Evolutionary conservation across 495 filamentous ascomycete species (phyloP).

Genomic region (Xylaria sp.): DNA sequence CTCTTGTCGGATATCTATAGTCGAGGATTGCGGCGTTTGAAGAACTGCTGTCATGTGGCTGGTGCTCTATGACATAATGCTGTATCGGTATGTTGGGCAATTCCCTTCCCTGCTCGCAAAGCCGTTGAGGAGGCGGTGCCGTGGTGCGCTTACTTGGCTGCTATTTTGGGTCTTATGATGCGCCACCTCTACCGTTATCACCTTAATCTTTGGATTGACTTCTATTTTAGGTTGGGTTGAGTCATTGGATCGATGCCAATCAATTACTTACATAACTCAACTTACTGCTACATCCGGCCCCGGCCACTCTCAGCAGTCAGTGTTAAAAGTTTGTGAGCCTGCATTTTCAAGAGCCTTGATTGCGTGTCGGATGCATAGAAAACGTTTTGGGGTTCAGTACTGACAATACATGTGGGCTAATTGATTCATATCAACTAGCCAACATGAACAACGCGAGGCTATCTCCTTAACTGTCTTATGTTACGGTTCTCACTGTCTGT

Average conservation of each 20-base stretch:
- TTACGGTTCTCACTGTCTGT: too few relatives aligned
- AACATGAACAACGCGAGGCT: neutral
- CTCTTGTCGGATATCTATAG: neutral
- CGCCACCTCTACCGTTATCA: neutral
- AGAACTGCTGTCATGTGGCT: neutral
- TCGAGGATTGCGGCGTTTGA: neutral
- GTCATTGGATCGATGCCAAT: neutral
- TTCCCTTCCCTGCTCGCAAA: neutral
- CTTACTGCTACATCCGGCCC: neutral
- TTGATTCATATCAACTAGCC: neutral
- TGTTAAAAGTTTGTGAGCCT: neutral
- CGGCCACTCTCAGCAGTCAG: neutral
- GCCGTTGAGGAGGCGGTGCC: neutral
- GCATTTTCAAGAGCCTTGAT: too few relatives aligned
- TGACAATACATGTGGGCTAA: neutral
- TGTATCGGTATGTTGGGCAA: neutral
- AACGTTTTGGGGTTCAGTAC: neutral
- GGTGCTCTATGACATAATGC: neutral
- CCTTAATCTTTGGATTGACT: neutral
- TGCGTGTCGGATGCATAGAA: neutral
- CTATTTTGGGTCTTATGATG: conserved; percentile 4
- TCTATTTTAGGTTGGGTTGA: neutral
- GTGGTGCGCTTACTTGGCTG: neutral
- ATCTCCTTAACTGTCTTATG: too few relatives aligned
- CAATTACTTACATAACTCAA: neutral